Base-by-base conservation (phyloP, 1,139 yeast species). In the Candida sp. region DNA sequence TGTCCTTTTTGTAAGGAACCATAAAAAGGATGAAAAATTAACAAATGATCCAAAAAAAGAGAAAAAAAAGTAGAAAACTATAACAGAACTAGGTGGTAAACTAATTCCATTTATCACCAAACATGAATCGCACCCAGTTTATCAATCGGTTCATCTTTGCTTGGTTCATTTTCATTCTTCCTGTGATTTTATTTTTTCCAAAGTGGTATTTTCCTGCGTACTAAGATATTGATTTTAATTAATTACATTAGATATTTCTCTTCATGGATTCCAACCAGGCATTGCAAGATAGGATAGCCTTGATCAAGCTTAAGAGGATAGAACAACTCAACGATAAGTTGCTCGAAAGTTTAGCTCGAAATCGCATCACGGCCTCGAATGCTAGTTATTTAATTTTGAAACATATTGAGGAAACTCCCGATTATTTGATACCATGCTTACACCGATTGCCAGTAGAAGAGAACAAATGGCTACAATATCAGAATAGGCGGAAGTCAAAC, bases 321-420 rank as follows among this genome's bases (percentile, higher is more conserved):
- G 73, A 75, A 44, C 86, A 83, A 52, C 69, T 84, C 39, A 84
- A 84, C 56, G 60, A 64, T 9, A 75, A 80, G 45, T 64, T 86
- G 36, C 77, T 73, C 49, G 73, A 73, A 33, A 79, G 82, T 41
- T 61, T 87, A 38, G 58, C 72, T 6, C 65, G 80, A 44, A 83
- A 84, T 6, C 65, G 95, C 46, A 79, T 84, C 7, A 80, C 84
- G 33, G 87, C 89, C 4, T 83, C 89, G 15, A 79, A 79, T 50
- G 87, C 89, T 5, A 79, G 87, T 36, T 63, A 75, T 36, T 53
- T 63, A 65, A 55, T 72, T 61, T 49, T 72, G 55, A 70, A 75
- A 45, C 74, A 73, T 46, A 67, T 76, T 5, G 65, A 72, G 36
- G 70, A 67, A 27, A 70, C 75, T 12, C 78, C 76, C 22, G 87